A percentile compares a stretch with the other conserved stretches of the same genome.
These are phyloP conservation scores for Fusarium hainanense DNA, from an alignment of 2,329 filamentous ascomycete genomes.

Conservation along the genomic window DNA sequence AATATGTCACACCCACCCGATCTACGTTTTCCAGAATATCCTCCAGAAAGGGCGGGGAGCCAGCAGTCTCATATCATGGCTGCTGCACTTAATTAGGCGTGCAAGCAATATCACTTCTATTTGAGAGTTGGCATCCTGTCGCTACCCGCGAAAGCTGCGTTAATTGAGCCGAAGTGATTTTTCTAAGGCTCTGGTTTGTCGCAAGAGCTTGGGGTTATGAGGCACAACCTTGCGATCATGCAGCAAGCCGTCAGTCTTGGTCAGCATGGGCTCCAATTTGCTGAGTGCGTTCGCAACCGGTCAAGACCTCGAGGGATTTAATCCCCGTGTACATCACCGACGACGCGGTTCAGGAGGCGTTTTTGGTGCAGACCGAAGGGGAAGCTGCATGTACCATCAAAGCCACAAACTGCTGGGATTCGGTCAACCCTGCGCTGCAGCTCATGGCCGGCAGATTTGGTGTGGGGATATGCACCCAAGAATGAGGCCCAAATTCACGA, in stretches of 20 bases:
- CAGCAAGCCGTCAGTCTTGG: constrained; percentile 33
- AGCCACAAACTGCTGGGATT: constrained; percentile 31
- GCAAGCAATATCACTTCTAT: constrained; percentile 25
- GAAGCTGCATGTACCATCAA: constrained; percentile 31
- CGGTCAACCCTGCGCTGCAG: constrained; percentile 19
- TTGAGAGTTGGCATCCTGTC: constrained; percentile 13
- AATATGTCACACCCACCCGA: constrained; percentile 13
- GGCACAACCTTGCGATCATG: constrained; percentile 40
- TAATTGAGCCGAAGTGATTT: constrained; percentile 25
- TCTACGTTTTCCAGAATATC: constrained; percentile 20
- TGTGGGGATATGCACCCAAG: constrained; percentile 16
- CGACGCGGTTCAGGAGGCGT: constrained; percentile 34
- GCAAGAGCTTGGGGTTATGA: constrained; percentile 8
- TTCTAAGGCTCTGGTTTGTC: constrained; percentile 11
- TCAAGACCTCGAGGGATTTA: constrained; percentile 34
- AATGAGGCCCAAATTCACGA: constrained; percentile 34
- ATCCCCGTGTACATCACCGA: constrained; percentile 32
- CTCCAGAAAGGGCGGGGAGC: not conserved
- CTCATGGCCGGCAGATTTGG: constrained; percentile 9
- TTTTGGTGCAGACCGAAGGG: constrained; percentile 37
- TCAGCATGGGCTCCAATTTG: constrained; percentile 33
- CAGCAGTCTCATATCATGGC: constrained; percentile 14
- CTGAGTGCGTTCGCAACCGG: constrained; percentile 31
- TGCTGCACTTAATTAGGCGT: constrained; percentile 31
- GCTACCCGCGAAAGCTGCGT: constrained; percentile 27